Conservation (phyloP, 306 rosid species). For the Parietaria judaica region DNA sequence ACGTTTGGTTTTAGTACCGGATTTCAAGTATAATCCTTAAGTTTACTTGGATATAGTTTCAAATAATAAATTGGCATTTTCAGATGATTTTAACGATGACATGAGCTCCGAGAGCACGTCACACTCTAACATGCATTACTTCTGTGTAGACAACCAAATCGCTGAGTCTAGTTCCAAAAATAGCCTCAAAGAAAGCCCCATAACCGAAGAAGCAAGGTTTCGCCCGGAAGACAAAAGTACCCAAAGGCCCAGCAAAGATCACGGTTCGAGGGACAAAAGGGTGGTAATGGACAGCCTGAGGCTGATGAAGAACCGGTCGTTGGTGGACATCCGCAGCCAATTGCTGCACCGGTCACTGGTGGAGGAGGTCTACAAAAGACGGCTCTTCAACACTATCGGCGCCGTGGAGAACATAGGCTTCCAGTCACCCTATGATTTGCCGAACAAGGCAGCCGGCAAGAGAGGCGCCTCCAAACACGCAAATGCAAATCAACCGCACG, state of each 20-base stretch:
- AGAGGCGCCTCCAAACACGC: slow-evolving; percentile 22
- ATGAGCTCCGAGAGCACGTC: slow-evolving; percentile 70
- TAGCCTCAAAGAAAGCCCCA: slow-evolving; percentile 27
- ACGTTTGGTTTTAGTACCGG: too few relatives aligned
- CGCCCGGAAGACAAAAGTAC: slow-evolving; percentile 35
- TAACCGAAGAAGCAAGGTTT: slow-evolving; percentile 32
- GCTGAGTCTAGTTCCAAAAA: slow-evolving; percentile 23
- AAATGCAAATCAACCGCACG: slow-evolving; percentile 19
- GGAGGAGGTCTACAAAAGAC: slow-evolving; percentile 63
- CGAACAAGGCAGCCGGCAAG: slow-evolving; percentile 19
- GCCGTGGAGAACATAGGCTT: slow-evolving; percentile 74
- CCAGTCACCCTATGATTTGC: slow-evolving; percentile 47
- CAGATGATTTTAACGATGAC: slow-evolving; percentile 65
- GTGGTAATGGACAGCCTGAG: slow-evolving; percentile 24
- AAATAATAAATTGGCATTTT: slow-evolving; percentile 20
- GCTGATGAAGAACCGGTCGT: slow-evolving; percentile 58
- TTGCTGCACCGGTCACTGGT: slow-evolving; percentile 59
- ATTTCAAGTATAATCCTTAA: too few relatives aligned
- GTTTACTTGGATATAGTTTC: too few relatives aligned
- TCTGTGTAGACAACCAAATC: slow-evolving; percentile 26
- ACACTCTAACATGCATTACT: slow-evolving; percentile 50
- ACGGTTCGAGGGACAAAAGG: slow-evolving; percentile 38
- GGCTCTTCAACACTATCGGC: slow-evolving; percentile 72
- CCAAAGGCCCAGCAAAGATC: slow-evolving; percentile 23
- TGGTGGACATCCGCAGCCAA: slow-evolving; percentile 66